A percentile compares a stretch with the other conserved stretches of the same genome.
Conservation (phyloP, 495 filamentous ascomycete species). For the Achaetomiella virescens region DNA sequence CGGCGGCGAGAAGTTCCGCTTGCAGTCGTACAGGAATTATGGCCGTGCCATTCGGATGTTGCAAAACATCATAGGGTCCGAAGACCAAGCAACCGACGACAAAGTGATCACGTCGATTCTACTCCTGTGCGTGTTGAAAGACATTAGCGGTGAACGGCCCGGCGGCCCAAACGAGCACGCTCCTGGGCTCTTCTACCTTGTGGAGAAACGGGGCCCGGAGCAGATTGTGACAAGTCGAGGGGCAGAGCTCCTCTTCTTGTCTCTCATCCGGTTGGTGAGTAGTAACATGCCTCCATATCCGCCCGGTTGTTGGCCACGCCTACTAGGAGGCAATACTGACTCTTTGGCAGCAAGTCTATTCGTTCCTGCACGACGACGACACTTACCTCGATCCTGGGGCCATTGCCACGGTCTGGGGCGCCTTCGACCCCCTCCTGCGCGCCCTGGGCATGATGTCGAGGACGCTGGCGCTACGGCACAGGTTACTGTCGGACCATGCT, state of each 20-base stretch:
- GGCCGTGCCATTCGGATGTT: conserved; percentile 12
- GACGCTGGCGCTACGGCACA: conserved; percentile 13
- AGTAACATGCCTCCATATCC: not conserved
- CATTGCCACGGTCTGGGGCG: conserved; percentile 11
- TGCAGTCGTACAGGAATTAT: conserved; percentile 19
- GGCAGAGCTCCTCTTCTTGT: conserved; percentile 9
- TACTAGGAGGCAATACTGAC: not conserved
- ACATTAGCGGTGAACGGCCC: conserved; percentile 3
- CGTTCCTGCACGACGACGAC: conserved; percentile 7
- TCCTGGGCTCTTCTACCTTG: conserved; percentile 8
- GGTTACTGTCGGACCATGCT: not conserved
- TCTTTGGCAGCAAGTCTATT: conserved; percentile 4
- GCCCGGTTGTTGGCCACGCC: not conserved
- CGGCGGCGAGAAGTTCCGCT: conserved; percentile 17
- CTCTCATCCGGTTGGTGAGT: conserved; percentile 11
- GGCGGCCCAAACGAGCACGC: conserved; percentile 5
- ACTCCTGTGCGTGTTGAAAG: not conserved
- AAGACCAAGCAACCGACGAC: conserved; percentile 19
- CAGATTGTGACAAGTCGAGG: conserved; percentile 11
- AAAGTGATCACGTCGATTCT: conserved; percentile 14
- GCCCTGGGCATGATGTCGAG: conserved; percentile 17
- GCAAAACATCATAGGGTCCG: conserved; percentile 9
- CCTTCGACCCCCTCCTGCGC: conserved; percentile 8
- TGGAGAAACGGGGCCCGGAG: conserved; percentile 12
- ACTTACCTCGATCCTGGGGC: conserved; percentile 1